Percentiles rank a stretch among this genome's conserved stretches.
Conservation (phyloP, 2,329 filamentous ascomycete genomes). For the Fusarium verticillioides region DNA sequence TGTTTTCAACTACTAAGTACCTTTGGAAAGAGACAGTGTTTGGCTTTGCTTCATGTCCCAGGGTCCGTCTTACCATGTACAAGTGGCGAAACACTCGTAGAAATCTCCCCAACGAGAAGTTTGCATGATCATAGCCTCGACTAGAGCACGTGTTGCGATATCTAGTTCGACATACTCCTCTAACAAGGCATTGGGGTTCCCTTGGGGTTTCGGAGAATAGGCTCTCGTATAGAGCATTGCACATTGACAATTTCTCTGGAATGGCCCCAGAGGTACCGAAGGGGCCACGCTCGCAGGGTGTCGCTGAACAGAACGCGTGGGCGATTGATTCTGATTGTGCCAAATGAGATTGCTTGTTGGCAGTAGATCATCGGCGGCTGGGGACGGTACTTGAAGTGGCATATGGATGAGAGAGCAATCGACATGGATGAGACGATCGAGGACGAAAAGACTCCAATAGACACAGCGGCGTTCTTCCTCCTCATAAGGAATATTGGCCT, state of each 20-base stretch:
- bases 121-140: slow-evolving; percentile 50
- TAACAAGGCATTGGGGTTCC: slow-evolving; percentile 33
- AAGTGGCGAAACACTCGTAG: slow-evolving; percentile 51
- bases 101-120: slow-evolving; percentile 50
- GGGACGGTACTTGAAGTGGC: slow-evolving; percentile 51
- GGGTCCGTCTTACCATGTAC: slow-evolving; percentile 46
- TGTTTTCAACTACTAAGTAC: not conserved
- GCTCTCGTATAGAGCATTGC: slow-evolving; percentile 50
- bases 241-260: slow-evolving; percentile 51
- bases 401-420: slow-evolving; percentile 48
- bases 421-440: slow-evolving; percentile 53
- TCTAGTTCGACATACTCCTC: slow-evolving; percentile 49
- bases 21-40: not conserved
- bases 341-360: slow-evolving; percentile 51
- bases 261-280: slow-evolving; percentile 48
- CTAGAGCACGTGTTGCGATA: slow-evolving; percentile 45
- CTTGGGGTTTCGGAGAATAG: slow-evolving; percentile 37
- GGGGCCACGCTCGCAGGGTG: slow-evolving; percentile 45
- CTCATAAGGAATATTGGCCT: slow-evolving; percentile 43
- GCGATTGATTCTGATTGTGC: slow-evolving; percentile 41
- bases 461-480: slow-evolving; percentile 54
- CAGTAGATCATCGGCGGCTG: slow-evolving; percentile 50
- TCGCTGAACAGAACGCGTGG: slow-evolving; percentile 40
- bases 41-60: not conserved
- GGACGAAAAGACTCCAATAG: slow-evolving; percentile 57